Base-by-base conservation (phyloP, 148 eudicot genomes). In the Arctostaphylos glauca region DNA sequence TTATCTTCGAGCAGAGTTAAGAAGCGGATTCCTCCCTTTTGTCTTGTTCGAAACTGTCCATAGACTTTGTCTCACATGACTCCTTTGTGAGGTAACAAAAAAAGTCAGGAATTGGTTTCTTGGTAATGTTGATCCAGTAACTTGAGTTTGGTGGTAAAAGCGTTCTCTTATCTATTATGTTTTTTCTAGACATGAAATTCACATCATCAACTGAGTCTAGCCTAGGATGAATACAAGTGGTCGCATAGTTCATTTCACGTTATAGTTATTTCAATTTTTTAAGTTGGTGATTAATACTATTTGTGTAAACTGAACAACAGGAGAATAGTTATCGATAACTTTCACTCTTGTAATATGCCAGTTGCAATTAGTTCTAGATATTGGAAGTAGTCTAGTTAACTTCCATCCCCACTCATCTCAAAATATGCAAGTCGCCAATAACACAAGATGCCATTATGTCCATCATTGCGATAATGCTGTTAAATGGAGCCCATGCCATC, bases 281-380 rank as follows among this genome's bases (percentile, higher is more conserved):
- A 15, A 14, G 10, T 38, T 23, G 50, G 50, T 58, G 52, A 62
- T 58, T 38, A 78, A 78, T 78, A 56, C 31, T 9, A 56, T 47
- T 19, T 76, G 54, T 15, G 0, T 19, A 55, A 56, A 58, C 48
- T 54, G 25, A 55, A 15, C 48, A 38, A 25, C 62, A 25, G 62
- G 66, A 76, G 38, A 76, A 76, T 76, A 76, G 18, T 50, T 76
- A 18, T 52, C 21, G 18, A 50, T 23, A 73, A 73, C 31, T 73
- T 44, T 25, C 13, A 47, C 13, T 52, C 31, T 49, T 0, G 56
- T 76, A 53, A 52, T 52, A 53, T 76, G 60, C 15, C 60, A 18
- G 16, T 77, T 52, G 8, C 5, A 21, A 77, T 15, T 76, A 49
- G 19, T 8, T 13, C 4, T 41, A 5, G 67, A 56, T 43, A 18